Evolutionary conservation across 2,329 filamentous ascomycete species (phyloP), one percentile per base, ranked within the genome.

Genomic region (Talaromyces amestolkiae): DNA sequence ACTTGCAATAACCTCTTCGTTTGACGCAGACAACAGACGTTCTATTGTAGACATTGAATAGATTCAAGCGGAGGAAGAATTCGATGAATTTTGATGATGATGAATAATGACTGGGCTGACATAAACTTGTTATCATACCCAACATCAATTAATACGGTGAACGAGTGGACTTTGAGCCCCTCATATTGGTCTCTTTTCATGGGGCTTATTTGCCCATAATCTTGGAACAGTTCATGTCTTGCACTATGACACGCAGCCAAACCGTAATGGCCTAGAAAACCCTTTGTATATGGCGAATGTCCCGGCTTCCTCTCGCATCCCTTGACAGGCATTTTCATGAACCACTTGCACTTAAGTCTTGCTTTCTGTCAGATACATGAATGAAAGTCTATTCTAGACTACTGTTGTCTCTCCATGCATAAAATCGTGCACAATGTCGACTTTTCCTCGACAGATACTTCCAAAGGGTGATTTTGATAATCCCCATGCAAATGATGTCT

Each of bases 381-480:
- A 39, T 39, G 53, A 56, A 15, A 37, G 53, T 56, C 5, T 39
- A 37, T 56, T 24, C 11, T 24, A 15, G 11, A 5, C 33, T 22
- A 17, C 22, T 56, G n/a, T 56, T 37, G 53, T 56, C n/a, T 10
- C 33, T 56, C 53, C 31, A 56, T 56, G 33, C 10, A 17, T 24
- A 45, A 19, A 19, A 10, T n/a, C 56, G 56, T 45, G 39, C 37
- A 15, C 35, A 45, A 59, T 59, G 56, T 31, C 56, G 24, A n/a
- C 56, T 10, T 24, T 56, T 33, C 56, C 35, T n/a, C 56, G 56
- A 41, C 56, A 41, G 8, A 45, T 59, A 59, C 39, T 59, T 43
- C 39, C 56, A 27, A 59, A 59, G 27, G 22, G 22, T 31, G 56
- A 59, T 31, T 45, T 24, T 9, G 22, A 13, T 31, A n/a, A 27